Conservation (phyloP, 1,284 basidiomycete species). For the Xerocomus minutiporus region DNA sequence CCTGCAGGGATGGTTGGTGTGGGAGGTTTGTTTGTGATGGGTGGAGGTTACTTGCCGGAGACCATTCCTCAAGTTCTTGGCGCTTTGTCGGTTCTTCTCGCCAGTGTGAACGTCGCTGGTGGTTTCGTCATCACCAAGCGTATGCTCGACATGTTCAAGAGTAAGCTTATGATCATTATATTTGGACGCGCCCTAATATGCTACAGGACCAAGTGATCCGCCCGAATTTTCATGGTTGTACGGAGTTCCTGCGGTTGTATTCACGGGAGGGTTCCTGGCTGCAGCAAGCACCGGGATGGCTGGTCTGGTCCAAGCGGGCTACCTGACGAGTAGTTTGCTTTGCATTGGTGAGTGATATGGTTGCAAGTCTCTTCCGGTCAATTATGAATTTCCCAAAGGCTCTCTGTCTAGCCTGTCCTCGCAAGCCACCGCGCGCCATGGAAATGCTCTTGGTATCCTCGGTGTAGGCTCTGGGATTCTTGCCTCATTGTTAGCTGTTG, state of each 20-base stretch:
- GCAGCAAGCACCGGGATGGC: constrained; percentile 78
- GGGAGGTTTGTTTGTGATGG: constrained; percentile 84
- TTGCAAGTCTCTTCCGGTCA: background rate
- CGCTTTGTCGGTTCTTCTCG: constrained; percentile 74
- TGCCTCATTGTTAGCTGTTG: constrained; percentile 74
- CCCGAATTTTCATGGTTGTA: constrained; percentile 84
- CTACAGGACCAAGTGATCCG: constrained; percentile 68
- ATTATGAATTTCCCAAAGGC: constrained; percentile 37
- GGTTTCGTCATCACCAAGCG: constrained; percentile 82
- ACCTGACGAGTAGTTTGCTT: constrained; percentile 74
- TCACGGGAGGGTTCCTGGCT: constrained; percentile 74
- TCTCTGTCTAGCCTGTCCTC: constrained; percentile 72
- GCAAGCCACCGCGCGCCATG: constrained; percentile 75
- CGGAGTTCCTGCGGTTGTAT: constrained; percentile 69
- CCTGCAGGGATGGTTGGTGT: constrained; percentile 67
- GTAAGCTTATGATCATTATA: constrained; percentile 37
- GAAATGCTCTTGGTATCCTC: constrained; percentile 78
- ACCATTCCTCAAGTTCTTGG: constrained; percentile 76
- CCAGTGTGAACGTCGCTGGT: constrained; percentile 80
- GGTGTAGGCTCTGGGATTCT: constrained; percentile 78
- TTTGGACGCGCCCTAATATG: constrained; percentile 2
- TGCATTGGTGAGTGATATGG: constrained; percentile 60
- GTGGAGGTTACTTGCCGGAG: constrained; percentile 76
- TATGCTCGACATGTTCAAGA: constrained; percentile 88
- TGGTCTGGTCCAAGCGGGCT: constrained; percentile 83